Conservation (phyloP, 495 filamentous ascomycete genomes). For the Lasiosphaeria ovina region DNA sequence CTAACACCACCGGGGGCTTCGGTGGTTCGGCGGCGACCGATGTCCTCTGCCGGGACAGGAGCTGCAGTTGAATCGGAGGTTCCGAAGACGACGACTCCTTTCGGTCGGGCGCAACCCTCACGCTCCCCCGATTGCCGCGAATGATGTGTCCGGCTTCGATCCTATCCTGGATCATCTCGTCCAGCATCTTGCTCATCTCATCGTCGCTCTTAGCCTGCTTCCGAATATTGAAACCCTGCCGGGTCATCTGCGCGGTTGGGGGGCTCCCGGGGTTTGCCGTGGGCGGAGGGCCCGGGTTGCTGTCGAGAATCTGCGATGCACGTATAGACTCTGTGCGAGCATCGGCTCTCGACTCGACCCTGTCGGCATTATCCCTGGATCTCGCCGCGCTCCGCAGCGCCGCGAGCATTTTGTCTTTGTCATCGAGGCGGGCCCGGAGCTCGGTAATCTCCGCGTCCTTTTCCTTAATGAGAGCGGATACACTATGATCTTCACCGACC, state of each 20-base stretch:
- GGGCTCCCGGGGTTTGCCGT: conserved; percentile 36
- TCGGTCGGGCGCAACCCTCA: conserved; percentile 43
- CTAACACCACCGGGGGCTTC: conserved; percentile 27
- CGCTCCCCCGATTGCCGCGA: conserved; percentile 56
- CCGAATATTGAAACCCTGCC: conserved; percentile 39
- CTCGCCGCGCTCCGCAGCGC: conserved; percentile 84
- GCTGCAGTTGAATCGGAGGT: conserved; percentile 37
- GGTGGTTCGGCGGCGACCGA: conserved; percentile 24
- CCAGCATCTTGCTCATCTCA: conserved; percentile 84
- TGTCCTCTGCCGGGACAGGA: conserved; percentile 33
- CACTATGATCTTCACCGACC: conserved; percentile 65
- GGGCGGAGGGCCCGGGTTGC: conserved; percentile 33
- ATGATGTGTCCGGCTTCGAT: conserved; percentile 68
- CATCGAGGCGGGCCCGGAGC: conserved; percentile 83
- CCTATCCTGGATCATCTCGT: conserved; percentile 90
- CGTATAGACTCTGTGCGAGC: conserved; percentile 30
- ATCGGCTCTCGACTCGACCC: conserved; percentile 44
- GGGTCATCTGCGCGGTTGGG: conserved; percentile 35
- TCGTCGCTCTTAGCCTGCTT: conserved; percentile 71
- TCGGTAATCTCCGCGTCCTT: conserved; percentile 94
- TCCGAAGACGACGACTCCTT: conserved; percentile 17
- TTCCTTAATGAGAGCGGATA: conserved; percentile 69
- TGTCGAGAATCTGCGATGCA: conserved; percentile 45
- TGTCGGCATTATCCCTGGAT: conserved; percentile 79
- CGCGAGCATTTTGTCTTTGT: conserved; percentile 91